A percentile compares a stretch with the other conserved stretches of the same genome.
Evolutionary conservation across 2,329 filamentous ascomycete species (phyloP).

Genomic region (Ceratocystis ficicola): DNA sequence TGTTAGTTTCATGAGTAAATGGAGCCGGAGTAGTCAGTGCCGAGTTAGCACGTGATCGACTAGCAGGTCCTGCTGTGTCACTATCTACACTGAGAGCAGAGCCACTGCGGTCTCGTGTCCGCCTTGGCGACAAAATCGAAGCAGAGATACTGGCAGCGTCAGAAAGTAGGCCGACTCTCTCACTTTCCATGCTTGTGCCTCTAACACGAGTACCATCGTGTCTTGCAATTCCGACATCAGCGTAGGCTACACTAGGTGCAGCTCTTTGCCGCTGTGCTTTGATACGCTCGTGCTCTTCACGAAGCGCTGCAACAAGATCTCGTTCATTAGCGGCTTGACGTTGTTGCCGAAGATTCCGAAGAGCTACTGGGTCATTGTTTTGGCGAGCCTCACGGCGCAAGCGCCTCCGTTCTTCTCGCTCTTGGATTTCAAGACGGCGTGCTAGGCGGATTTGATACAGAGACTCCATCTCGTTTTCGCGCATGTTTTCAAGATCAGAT

Average conservation of each 20-base stretch:
- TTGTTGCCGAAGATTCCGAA: slow-evolving; percentile 54
- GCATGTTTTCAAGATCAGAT: slow-evolving; percentile 63
- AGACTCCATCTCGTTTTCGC: slow-evolving; percentile 86
- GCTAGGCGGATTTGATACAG: slow-evolving; percentile 79
- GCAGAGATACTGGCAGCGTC: slow-evolving; percentile 53
- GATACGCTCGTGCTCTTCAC: slow-evolving; percentile 43
- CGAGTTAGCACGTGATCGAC: slow-evolving; percentile 28
- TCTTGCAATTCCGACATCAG: slow-evolving; percentile 60
- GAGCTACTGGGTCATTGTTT: slow-evolving; percentile 54
- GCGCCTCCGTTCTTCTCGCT: slow-evolving; percentile 63
- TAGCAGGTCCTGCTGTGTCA: slow-evolving; percentile 29
- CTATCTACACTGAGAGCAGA: slow-evolving; percentile 45
- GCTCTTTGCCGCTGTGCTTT: slow-evolving; percentile 50
- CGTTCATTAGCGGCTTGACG: slow-evolving; percentile 37
- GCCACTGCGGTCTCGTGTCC: slow-evolving; percentile 39
- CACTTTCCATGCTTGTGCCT: slow-evolving; percentile 61
- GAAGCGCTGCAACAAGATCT: slow-evolving; percentile 47
- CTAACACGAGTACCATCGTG: slow-evolving; percentile 67
- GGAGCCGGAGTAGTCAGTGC: slow-evolving; percentile 26
- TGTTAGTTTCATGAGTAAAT: neutral
- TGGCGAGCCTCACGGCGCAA: slow-evolving; percentile 59
- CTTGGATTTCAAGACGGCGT: slow-evolving; percentile 60
- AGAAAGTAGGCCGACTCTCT: slow-evolving; percentile 57
- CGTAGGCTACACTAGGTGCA: slow-evolving; percentile 65
- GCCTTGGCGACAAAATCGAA: slow-evolving; percentile 28